phyloP scores from a whole-genome alignment of 148 eudicot species.

The Spergularia marina region DNA sequence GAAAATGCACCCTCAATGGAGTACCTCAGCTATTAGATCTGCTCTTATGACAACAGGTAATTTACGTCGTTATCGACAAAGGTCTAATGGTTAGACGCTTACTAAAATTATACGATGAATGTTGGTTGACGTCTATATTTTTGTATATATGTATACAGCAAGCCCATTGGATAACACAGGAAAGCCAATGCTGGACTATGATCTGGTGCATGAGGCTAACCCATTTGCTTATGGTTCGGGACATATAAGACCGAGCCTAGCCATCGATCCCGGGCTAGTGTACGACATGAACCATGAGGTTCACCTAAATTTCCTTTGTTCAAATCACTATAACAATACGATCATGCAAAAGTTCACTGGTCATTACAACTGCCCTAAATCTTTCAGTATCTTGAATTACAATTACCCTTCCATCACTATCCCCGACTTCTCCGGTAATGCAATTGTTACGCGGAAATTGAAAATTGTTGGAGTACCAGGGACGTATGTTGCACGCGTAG shows the following conservation, averaged over 20 bases:
- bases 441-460: conserved; percentile 35
- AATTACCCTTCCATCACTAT: conserved; percentile 49
- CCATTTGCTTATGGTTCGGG: conserved; percentile 30
- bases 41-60: conserved; percentile 74
- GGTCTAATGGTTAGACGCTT: no score
- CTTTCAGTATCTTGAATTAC: conserved; percentile 19
- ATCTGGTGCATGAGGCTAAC: conserved; percentile 15
- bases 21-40: conserved; percentile 68
- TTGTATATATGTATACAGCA: conserved; percentile 8
- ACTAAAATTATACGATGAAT: no score
- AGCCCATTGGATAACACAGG: conserved; percentile 14
- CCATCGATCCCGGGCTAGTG: conserved; percentile 34
- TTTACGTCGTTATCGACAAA: neutral
- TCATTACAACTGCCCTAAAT: conserved; percentile 7
- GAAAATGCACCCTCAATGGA: conserved; percentile 53
- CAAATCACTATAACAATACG: conserved; percentile 14
- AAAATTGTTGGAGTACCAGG: conserved; percentile 54
- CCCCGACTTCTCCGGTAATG: conserved; percentile 20
- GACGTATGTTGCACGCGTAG: conserved; percentile 27
- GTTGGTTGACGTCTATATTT: no score
- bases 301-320: conserved; percentile 27
- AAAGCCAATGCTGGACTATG: conserved; percentile 1
- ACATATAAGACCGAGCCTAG: conserved; percentile 26
- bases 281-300: conserved; percentile 24
- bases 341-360: neutral